Conservation (phyloP, 2,329 filamentous ascomycete genomes). For the Sporothrix inflata region DNA sequence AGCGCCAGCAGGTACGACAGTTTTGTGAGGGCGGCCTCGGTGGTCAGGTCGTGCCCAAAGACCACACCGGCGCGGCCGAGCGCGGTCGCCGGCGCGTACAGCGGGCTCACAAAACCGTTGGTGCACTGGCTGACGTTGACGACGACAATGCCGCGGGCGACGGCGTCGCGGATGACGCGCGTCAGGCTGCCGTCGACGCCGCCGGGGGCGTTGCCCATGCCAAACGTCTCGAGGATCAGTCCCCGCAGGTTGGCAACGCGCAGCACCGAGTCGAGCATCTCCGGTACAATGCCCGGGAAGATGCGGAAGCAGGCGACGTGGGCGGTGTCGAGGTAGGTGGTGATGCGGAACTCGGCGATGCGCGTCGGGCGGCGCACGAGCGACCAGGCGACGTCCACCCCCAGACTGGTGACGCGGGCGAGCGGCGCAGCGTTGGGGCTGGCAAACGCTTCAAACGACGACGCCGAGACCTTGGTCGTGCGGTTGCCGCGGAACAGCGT, state of each 20-base stretch:
- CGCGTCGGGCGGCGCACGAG: constrained; percentile 73
- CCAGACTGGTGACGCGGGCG: constrained; percentile 78
- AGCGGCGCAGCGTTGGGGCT: constrained; percentile 85
- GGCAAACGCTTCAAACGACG: constrained; percentile 83
- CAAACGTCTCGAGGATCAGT: constrained; percentile 87
- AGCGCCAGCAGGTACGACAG: constrained; percentile 80
- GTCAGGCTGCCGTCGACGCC: constrained; percentile 79
- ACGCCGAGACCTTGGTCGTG: constrained; percentile 84
- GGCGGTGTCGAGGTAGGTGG: constrained; percentile 77
- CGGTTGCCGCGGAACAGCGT: constrained; percentile 87
- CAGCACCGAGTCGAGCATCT: constrained; percentile 87
- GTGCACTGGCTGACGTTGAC: constrained; percentile 92
- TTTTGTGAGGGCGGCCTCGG: constrained; percentile 89
- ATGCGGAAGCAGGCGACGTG: constrained; percentile 88
- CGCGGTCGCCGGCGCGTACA: constrained; percentile 77
- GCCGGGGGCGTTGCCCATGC: constrained; percentile 87
- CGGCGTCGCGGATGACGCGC: constrained; percentile 74
- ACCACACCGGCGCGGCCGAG: constrained; percentile 84
- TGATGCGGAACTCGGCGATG: constrained; percentile 74
- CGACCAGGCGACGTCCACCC: constrained; percentile 80
- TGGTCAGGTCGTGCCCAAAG: constrained; percentile 85
- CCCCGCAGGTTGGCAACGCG: constrained; percentile 75
- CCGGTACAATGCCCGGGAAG: constrained; percentile 90
- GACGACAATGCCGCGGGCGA: constrained; percentile 79
- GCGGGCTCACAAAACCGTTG: constrained; percentile 73